Base-by-base conservation (phyloP, 148 eudicot genomes). In the Agrostemma githago region DNA sequence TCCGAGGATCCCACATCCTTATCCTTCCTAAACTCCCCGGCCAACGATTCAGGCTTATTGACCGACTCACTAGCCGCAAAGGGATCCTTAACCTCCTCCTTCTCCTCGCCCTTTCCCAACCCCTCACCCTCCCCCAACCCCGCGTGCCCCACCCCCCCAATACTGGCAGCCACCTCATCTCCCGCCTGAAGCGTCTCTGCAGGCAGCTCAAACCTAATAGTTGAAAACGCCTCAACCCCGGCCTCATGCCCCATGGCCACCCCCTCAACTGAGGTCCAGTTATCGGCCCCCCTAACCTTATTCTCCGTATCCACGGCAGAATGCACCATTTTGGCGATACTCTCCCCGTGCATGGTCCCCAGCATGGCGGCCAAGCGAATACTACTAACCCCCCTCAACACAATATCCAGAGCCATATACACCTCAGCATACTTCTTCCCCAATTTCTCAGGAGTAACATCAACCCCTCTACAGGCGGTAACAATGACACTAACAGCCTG, bases 401-500 rank as follows among this genome's bases (percentile, higher is more conserved):
- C 97, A 72, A 93, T 93, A 82, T 93, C 98, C 76, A 93, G 75
- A 4, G 98, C 98, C 98, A 93, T 91, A 34, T 93, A 93, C 67
- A 93, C 77, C 82, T 93, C 98, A 2, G 92, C 91, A 46, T 93
- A 93, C 59, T 93, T 93, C 87, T 84, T 88, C 73, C 89, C 81
- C 34, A 92, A 77, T 80, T 92, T 92, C 77, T 92, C 97, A 0
- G 94, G 89, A 8, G 94, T 92, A 11, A 89, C 94, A 51, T 89
- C 94, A 6, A 89, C 88, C 6, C 97, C 97, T 15, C 97, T 83
- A 72, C 94, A 92, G 0, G 97, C 94, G 3, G 94, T 89, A 14
- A 88, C 91, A 4, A 89, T 74, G 14, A 89, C 89, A 72, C 89
- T 89, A 69, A 89, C 94, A 37, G 94, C 92, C 66, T 93, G 98